Evolutionary conservation across 257 asterid genomes (phyloP), one percentile per base, ranked within the genome.

Genomic region (Pogostemon cablin): DNA sequence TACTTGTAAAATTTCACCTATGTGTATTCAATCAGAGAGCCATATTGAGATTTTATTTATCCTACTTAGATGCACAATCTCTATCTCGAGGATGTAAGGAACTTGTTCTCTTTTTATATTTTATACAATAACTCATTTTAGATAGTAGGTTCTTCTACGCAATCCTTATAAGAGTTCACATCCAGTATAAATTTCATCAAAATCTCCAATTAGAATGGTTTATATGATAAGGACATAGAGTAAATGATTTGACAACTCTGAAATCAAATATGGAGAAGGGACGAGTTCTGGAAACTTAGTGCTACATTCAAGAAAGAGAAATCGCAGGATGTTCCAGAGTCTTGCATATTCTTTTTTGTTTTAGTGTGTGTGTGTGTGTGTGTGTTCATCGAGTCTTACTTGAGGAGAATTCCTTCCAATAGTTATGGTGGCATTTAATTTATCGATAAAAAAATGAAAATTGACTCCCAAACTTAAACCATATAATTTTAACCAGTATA

Each of bases 331-430:
- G 65, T 54, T 48, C 7, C 7, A 40, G 61, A 41, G 2, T 8
- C 44, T 32, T 48, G 50, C 32, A 25, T 25, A 59, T 25, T 49
- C 34, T 34, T 11, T 39, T 7, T 0, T 55, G 58, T 47, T 10
- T 9, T 34, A 17, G 48, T 25, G 32, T 25, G 32, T 25, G 32
- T 25, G 32, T 20, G 25, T 20, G 25, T 25, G 32, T 25, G 32
- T 20, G 5, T 37, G 11, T 60, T 63, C 39, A 67, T 32, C 65
- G 37, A 39, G 17, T 49, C 50, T 49, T 59, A 58, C 7, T 15
- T 20, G 9, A 17, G 32, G 46, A 67, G 47, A 67, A 54, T 61
- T 42, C 72, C 55, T 49, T 69, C 61, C 37, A 62, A 12, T 67
- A 48, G 25, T 47, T 66, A 57, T 35, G 12, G 2, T 68, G 67